Evolutionary conservation across 148 eudicot species (phyloP).

Genomic region (Silene conica): DNA sequence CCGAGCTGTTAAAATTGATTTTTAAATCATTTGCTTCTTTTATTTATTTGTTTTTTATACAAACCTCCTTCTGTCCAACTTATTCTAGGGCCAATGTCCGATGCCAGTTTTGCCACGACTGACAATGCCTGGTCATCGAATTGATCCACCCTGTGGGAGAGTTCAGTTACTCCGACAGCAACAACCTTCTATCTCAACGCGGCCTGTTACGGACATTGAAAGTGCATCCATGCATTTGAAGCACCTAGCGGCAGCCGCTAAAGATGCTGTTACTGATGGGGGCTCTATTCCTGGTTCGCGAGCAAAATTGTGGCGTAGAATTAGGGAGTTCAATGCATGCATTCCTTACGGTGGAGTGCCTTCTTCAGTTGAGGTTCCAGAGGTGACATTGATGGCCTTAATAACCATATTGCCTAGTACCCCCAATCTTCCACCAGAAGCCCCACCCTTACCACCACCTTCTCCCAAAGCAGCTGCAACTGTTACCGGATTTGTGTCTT

Average conservation of each 20-base stretch:
- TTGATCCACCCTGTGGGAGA: slow-evolving; percentile 98
- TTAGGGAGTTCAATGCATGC: slow-evolving; percentile 95
- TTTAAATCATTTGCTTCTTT: background rate
- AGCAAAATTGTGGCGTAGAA: slow-evolving; percentile 98
- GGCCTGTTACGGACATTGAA: slow-evolving; percentile 58
- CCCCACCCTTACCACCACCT: slow-evolving; percentile 91
- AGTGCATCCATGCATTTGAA: slow-evolving; percentile 75
- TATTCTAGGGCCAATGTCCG: slow-evolving; percentile 78
- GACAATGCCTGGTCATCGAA: slow-evolving; percentile 97
- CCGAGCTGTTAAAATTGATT: slow-evolving; percentile 5
- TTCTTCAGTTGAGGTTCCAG: slow-evolving; percentile 78
- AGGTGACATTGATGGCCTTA: slow-evolving; percentile 96
- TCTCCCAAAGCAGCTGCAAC: slow-evolving; percentile 99
- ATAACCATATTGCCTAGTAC: slow-evolving; percentile 94
- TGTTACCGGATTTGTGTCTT: slow-evolving; percentile 78
- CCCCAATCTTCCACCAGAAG: slow-evolving; percentile 88
- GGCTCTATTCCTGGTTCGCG: slow-evolving; percentile 97
- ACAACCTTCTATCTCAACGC: slow-evolving; percentile 38
- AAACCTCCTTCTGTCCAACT: slow-evolving; percentile 19
- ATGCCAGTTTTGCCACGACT: slow-evolving; percentile 84
- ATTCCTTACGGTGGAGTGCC: slow-evolving; percentile 88
- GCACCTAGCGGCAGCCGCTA: slow-evolving; percentile 91
- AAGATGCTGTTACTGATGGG: slow-evolving; percentile 97
- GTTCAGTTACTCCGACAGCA: slow-evolving; percentile 44
- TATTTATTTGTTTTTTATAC: slow-evolving; percentile 8